Base-by-base conservation (phyloP, 495 filamentous ascomycete species). In the Podospora tetraspora region DNA sequence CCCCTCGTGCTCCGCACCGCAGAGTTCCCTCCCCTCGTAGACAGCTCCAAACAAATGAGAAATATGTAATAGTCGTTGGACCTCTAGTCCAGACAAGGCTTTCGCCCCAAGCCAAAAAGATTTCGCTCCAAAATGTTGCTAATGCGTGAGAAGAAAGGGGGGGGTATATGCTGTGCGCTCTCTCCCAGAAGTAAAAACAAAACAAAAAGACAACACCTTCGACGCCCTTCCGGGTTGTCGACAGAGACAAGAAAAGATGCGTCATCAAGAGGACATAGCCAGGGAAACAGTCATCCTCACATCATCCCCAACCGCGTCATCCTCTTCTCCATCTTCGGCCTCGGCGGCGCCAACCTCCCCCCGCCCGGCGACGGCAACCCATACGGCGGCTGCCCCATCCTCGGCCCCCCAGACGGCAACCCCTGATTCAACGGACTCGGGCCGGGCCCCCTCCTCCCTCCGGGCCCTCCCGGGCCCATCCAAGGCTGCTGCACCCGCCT, bases 291-390 rank as follows among this genome's bases (percentile, higher is more conserved):
- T 1, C 8, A 30, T 30, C 25, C 37, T 77, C 71, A 91, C 87
- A 94, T 91, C 90, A 95, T 95, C 84, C 94, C 94, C 73, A 97
- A 77, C 79, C 86, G 86, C 66, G 93, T 97, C 74, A 89, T 94
- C 68, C 93, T 82, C 76, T 93, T 88, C 81, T 95, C 91, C 75
- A 84, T 81, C 73, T 76, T 77, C n/a, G 78, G 82, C 32, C 65
- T 63, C 21, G 69, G 70, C 10, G 73, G 72, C 21, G 73, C 72
- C 13, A 72, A 61, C n/a, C 69, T 59, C 34, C 69, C 72, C 10
- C 64, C 68, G 11, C 32, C 32, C 11, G 34, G 34, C 3, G 34
- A 34, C 9, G 69, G 73, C 12, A 70, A 65, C 5, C 67, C 69
- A 16, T 68, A 62, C 24, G 3, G 13, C 37, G 3, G 32, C 11